A percentile compares a stretch with the other conserved stretches of the same genome.
Conservation (phyloP, 108 stramenopile species). For the Conticribra weissflogii region DNA sequence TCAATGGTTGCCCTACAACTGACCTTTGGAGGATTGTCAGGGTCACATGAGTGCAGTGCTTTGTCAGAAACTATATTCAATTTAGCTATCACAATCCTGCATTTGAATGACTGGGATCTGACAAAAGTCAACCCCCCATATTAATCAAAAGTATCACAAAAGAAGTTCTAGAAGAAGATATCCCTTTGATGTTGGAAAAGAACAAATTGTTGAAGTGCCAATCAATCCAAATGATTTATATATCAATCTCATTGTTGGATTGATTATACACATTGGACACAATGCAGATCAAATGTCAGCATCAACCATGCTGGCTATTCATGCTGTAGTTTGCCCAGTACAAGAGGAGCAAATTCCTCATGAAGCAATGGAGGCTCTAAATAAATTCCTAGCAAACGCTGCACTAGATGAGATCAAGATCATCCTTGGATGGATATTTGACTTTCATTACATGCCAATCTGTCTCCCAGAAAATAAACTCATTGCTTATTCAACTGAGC, state of each 20-base stretch:
- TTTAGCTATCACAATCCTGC: slow-evolving; percentile 2
- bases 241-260: slow-evolving; percentile 2
- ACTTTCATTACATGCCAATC: slow-evolving; percentile 2
- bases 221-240: slow-evolving; percentile 1
- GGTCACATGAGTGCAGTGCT: slow-evolving; percentile 14
- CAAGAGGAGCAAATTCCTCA: slow-evolving; percentile 12
- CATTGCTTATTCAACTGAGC: not conserved
- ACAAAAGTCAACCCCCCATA: not conserved
- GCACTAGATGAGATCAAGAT: slow-evolving; percentile 11
- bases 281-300: not conserved
- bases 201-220: slow-evolving; percentile 6
- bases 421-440: slow-evolving; percentile 17
- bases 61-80: slow-evolving; percentile 18
- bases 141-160: not conserved
- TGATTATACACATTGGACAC: not conserved
- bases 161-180: not conserved
- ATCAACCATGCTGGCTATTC: slow-evolving; percentile 5
- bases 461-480: slow-evolving; percentile 11
- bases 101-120: slow-evolving; percentile 13
- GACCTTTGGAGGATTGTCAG: slow-evolving; percentile 16
- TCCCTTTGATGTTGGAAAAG: slow-evolving; percentile 7
- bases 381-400: slow-evolving; percentile 3
- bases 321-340: not conserved
- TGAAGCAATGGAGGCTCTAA: slow-evolving; percentile 10
- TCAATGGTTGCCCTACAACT: slow-evolving; percentile 7